Evolutionary conservation across 148 eudicot genomes (phyloP).

Genomic region (Rhododendron vialii): DNA sequence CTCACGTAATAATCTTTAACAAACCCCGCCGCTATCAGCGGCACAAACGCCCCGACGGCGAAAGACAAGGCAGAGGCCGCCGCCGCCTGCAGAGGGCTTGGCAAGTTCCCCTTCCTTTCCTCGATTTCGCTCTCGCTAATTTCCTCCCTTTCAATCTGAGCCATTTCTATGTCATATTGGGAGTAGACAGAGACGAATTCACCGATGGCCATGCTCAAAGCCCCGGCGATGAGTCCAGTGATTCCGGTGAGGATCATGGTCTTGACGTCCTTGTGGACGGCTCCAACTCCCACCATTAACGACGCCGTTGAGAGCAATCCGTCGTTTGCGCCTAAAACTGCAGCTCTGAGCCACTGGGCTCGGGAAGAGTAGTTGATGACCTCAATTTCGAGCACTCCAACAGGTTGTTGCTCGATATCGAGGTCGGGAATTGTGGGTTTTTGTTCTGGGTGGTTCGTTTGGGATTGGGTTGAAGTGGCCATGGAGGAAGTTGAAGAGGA

Average conservation of each 20-base stretch:
- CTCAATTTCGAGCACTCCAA: not conserved
- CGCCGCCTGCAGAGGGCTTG: constrained; percentile 31
- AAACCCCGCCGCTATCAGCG: constrained; percentile 31
- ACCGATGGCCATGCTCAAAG: constrained; percentile 45
- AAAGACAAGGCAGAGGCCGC: constrained; percentile 30
- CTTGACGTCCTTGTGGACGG: constrained; percentile 18
- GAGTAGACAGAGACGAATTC: constrained; percentile 36
- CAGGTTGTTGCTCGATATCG: not conserved
- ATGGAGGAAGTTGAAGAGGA: not conserved
- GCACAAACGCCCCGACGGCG: constrained; percentile 26
- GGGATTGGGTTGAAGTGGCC: not conserved
- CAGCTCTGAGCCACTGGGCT: constrained; percentile 33
- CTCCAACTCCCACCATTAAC: constrained; percentile 33
- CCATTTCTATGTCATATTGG: constrained; percentile 28
- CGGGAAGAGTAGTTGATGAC: constrained; percentile 21
- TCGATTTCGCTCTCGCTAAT: not conserved
- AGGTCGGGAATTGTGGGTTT: not conserved
- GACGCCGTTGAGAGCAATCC: constrained; percentile 26
- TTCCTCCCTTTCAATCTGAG: constrained; percentile 25
- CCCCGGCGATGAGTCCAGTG: constrained; percentile 32
- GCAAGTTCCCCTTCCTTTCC: constrained; percentile 10
- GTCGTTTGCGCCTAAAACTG: constrained; percentile 31
- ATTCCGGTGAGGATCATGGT: constrained; percentile 34
- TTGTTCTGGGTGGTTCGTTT: not conserved
- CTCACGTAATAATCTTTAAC: constrained; percentile 18